Conservation (phyloP, 2,329 filamentous ascomycete genomes). For the Clonostachys sp. region DNA sequence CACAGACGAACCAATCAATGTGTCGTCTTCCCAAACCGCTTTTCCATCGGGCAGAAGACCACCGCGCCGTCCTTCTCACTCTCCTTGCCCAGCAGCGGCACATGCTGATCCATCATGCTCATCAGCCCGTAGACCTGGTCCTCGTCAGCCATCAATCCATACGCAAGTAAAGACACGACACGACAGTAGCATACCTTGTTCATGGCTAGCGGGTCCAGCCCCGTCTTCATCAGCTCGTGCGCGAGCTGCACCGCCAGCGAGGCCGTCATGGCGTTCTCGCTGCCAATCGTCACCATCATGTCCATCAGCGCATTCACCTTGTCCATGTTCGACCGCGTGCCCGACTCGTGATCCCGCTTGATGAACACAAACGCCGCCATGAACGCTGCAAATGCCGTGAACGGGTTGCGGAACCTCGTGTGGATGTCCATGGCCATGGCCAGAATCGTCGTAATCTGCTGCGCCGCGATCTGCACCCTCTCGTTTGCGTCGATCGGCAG, state of each 20-base stretch:
- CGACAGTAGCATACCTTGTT: slow-evolving; percentile 8
- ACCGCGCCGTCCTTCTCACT: neutral
- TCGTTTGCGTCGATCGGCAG: neutral
- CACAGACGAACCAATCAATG: too few species aligned
- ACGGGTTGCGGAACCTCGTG: slow-evolving; percentile 56
- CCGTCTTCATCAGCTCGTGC: slow-evolving; percentile 50
- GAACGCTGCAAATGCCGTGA: slow-evolving; percentile 67
- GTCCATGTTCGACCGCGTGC: slow-evolving; percentile 20
- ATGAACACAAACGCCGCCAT: slow-evolving; percentile 68
- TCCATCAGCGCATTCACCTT: slow-evolving; percentile 63
- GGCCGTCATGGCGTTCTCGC: slow-evolving; percentile 23
- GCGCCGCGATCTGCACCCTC: slow-evolving; percentile 72
- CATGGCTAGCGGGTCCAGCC: slow-evolving; percentile 13
- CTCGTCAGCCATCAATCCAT: too few species aligned
- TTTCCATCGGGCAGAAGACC: neutral
- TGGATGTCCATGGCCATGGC: slow-evolving; percentile 35
- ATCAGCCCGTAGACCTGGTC: neutral
- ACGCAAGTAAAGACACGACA: too few species aligned
- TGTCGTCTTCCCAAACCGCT: neutral
- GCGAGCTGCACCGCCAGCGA: slow-evolving; percentile 68
- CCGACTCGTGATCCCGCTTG: slow-evolving; percentile 48
- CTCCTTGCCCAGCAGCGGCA: neutral
- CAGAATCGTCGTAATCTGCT: slow-evolving; percentile 76
- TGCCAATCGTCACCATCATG: slow-evolving; percentile 41
- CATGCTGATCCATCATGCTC: neutral